Conservation (phyloP, 2,329 filamentous ascomycete species). For the Talaromyces sp. region DNA sequence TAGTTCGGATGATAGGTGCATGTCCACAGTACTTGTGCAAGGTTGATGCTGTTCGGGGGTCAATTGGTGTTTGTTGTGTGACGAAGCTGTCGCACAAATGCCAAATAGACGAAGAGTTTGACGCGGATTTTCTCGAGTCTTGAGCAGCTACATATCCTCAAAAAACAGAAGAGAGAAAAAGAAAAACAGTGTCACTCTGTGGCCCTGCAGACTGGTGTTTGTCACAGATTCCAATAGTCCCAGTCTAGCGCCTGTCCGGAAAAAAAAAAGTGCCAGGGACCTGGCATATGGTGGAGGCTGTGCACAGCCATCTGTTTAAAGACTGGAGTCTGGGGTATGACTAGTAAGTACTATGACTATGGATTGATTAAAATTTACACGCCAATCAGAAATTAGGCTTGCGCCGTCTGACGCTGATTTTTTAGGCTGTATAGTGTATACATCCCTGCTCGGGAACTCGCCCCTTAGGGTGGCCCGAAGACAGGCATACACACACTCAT, state of each 20-base stretch:
- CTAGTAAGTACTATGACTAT: no score
- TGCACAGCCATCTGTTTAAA: neutral
- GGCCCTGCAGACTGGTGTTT: neutral
- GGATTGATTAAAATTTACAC: neutral
- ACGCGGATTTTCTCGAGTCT: neutral
- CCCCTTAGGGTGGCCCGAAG: no score
- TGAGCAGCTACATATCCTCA: neutral
- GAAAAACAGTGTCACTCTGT: neutral
- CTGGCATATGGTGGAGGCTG: neutral
- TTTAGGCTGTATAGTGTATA: neutral
- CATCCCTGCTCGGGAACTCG: neutral
- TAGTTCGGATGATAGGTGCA: no score
- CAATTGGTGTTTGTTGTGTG: neutral
- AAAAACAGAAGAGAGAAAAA: neutral
- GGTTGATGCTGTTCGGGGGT: neutral
- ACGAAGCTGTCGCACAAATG: neutral
- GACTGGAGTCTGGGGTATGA: neutral
- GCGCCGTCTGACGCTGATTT: neutral
- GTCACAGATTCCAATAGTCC: neutral
- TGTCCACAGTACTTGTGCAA: no score
- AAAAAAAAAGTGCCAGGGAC: neutral
- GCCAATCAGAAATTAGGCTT: neutral
- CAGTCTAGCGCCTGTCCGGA: neutral
- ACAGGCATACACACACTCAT: no score
- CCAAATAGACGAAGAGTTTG: neutral